Evolutionary conservation across 805 yeast genomes (phyloP), one percentile per base, ranked within the genome.

Genomic region (Saturnispora besseyi): DNA sequence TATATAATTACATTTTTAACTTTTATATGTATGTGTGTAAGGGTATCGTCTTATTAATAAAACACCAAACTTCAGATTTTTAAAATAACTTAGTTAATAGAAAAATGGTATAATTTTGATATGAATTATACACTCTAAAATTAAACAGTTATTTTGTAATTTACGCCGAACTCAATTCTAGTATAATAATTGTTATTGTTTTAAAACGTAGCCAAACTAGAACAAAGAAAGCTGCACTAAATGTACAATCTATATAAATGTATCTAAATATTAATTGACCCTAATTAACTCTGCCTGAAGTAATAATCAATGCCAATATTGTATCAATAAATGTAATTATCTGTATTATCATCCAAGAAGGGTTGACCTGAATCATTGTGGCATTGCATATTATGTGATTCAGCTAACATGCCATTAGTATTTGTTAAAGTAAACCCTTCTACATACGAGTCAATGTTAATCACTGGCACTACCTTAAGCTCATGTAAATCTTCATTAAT

Each of bases 51-150:
- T 47, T 30, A 47, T 24, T 38, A 38, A 48, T 31, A 42, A 41
- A 41, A 34, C 22, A 33, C 45, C 50, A 32, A 46, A 21, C 41
- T 41, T 46, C 33, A 46, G 45, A 46, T 38, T 46, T 37, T 45
- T 31, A 13, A 13, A 7, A 1, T 21, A 21, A 12, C 12, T 2
- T 5, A 2, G 13, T 26, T 26, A 18, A 18, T 18, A 18, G 18
- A 18, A 18, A 18, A 18, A 18, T 18, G 18, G 18, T 18, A 2
- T 18, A 18, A 18, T 18, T 18, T 2, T 18, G 18, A 18, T 18
- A 18, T 18, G 18, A 18, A 18, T 18, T 18, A 18, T 18, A 18
- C 18, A 18, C 2, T 6, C 30, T 8, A 11, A 24, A n/a, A 5
- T 34, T 6, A 34, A 0, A 13, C 21, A 34, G 3, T 26, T 26